Evolutionary conservation across 1,139 yeast species (phyloP).

Genomic region (Starmera stellimalicola): DNA sequence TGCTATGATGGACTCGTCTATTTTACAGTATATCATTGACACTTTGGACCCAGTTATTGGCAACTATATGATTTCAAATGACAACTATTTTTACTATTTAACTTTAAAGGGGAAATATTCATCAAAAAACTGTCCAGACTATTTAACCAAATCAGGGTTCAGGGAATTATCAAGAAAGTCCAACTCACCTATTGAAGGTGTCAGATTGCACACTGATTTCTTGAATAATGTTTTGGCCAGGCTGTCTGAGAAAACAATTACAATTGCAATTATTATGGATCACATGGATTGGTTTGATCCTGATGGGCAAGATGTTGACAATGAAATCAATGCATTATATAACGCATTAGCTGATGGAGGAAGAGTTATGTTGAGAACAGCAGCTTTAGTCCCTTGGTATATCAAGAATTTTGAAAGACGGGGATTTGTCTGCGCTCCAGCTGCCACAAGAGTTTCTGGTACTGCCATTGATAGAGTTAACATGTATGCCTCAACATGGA

Average conservation of each 20-base stretch:
- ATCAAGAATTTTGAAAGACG: slow-evolving; percentile 53
- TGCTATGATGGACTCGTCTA: slow-evolving; percentile 64
- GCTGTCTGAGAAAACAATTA: slow-evolving; percentile 49
- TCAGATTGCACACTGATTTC: slow-evolving; percentile 73
- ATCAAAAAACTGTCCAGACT: slow-evolving; percentile 66
- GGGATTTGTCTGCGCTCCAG: slow-evolving; percentile 63
- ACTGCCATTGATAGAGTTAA: slow-evolving; percentile 67
- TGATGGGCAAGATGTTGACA: slow-evolving; percentile 48
- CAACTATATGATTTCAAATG: slow-evolving; percentile 54
- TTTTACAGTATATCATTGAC: slow-evolving; percentile 61
- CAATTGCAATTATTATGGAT: slow-evolving; percentile 80
- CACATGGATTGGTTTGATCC: slow-evolving; percentile 90
- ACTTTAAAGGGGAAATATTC: slow-evolving; percentile 54
- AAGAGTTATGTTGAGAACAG: slow-evolving; percentile 68
- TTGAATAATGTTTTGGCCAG: slow-evolving; percentile 67
- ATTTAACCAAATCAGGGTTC: slow-evolving; percentile 54
- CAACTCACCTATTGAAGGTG: slow-evolving; percentile 46
- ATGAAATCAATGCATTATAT: slow-evolving; percentile 57
- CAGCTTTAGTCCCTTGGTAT: slow-evolving; percentile 72
- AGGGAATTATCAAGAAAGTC: slow-evolving; percentile 22
- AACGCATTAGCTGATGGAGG: slow-evolving; percentile 60
- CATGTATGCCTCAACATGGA: slow-evolving; percentile 88
- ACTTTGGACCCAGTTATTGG: slow-evolving; percentile 69
- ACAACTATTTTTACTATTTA: slow-evolving; percentile 73
- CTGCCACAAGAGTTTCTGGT: slow-evolving; percentile 56